These are phyloP conservation scores for Rubroshorea leprosula DNA, from an alignment of 345 rosid genomes.

Conservation along the genomic window DNA sequence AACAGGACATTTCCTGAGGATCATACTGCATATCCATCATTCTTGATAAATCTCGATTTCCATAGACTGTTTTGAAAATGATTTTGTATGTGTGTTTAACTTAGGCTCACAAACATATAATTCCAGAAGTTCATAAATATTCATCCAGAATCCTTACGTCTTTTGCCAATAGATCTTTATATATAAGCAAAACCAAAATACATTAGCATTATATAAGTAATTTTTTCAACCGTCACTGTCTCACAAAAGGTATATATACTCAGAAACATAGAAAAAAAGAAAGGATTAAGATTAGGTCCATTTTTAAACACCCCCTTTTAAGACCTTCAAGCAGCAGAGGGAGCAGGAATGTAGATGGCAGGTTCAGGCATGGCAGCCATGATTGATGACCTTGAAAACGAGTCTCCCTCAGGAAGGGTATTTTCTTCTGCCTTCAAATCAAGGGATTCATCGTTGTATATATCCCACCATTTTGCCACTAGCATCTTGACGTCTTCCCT, in stretches of 20 bases:
- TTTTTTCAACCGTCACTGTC: no score
- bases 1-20: no score
- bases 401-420: slow-evolving; percentile 30
- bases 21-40: no score
- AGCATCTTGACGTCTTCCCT: slow-evolving; percentile 78
- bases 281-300: not conserved
- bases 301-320: no score
- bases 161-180: not conserved
- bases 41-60: not conserved
- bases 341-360: slow-evolving; percentile 50
- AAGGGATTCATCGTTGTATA: slow-evolving; percentile 60
- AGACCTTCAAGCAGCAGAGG: slow-evolving; percentile 84
- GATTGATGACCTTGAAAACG: slow-evolving; percentile 31
- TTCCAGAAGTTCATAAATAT: not conserved
- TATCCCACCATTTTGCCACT: slow-evolving; percentile 75
- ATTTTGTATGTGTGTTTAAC: not conserved
- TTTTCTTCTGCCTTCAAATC: slow-evolving; percentile 30
- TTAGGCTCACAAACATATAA: no score
- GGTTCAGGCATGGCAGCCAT: slow-evolving; percentile 52
- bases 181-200: not conserved
- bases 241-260: not conserved
- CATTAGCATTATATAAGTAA: not conserved
- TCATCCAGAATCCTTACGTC: not conserved
- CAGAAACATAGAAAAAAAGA: not conserved
- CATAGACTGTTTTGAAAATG: not conserved